A percentile compares a stretch with the other conserved stretches of the same genome.
These are phyloP conservation scores for Eucalyptus leucophloia DNA, from an alignment of 345 rosid genomes.

Conservation along the genomic window DNA sequence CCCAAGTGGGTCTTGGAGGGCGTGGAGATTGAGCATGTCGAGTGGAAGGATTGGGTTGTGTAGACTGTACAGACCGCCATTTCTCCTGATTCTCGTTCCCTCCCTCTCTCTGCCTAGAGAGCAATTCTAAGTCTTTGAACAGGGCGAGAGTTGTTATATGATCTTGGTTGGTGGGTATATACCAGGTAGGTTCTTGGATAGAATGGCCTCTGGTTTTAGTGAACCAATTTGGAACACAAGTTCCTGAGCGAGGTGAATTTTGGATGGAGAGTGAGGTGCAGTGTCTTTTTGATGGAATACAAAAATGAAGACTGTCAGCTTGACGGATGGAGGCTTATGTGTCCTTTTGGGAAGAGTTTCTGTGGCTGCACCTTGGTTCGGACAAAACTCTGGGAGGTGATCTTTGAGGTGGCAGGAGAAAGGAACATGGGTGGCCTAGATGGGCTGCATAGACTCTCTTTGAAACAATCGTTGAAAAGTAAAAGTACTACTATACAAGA, in stretches of 20 bases:
- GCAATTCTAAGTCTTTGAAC: not conserved
- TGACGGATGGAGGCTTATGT: not conserved
- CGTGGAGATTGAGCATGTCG: slow-evolving; percentile 52
- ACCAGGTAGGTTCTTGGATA: not conserved
- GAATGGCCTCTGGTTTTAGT: not conserved
- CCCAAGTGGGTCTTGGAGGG: slow-evolving; percentile 26
- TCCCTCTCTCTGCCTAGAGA: not conserved
- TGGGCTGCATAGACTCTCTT: not conserved
- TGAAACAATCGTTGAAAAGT: not conserved
- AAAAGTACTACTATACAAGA: not conserved
- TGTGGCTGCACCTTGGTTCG: slow-evolving; percentile 17
- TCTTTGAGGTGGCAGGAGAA: not conserved
- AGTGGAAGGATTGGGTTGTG: slow-evolving; percentile 59
- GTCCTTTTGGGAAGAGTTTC: slow-evolving; percentile 17
- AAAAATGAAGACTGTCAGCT: not conserved
- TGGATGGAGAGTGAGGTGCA: slow-evolving; percentile 8
- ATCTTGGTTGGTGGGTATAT: not conserved
- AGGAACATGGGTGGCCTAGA: not conserved
- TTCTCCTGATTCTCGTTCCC: not conserved
- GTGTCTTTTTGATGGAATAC: slow-evolving; percentile 1
- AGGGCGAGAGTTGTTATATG: not conserved
- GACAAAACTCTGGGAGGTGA: slow-evolving; percentile 13
- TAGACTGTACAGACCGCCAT: slow-evolving; percentile 71
- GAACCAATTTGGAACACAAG: not conserved
- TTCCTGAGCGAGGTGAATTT: not conserved